phyloP scores from a whole-genome alignment of 2,329 filamentous ascomycete species.

The Moelleriella libera region DNA sequence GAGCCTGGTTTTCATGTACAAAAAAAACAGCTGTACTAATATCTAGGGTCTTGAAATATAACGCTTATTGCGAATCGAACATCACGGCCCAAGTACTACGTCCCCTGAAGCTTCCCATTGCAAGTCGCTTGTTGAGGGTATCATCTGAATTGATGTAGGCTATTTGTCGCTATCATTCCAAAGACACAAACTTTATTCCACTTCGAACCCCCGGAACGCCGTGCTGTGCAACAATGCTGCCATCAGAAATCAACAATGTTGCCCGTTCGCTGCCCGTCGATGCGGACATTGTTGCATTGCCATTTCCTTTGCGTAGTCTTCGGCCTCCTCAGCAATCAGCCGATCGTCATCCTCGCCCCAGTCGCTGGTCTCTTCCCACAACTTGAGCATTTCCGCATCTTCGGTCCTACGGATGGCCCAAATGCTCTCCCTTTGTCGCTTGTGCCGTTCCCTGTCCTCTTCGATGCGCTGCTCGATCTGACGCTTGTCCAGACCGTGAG shows the following conservation, averaged over 20 bases:
- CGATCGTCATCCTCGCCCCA: slow-evolving; percentile 77
- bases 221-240: slow-evolving; percentile 7
- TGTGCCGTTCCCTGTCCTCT: slow-evolving; percentile 90
- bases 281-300: slow-evolving; percentile 26
- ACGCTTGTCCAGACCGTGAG: slow-evolving; percentile 54
- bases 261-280: slow-evolving; percentile 16
- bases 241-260: slow-evolving; percentile 9
- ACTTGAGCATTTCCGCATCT: slow-evolving; percentile 58
- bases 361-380: slow-evolving; percentile 82
- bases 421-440: slow-evolving; percentile 78
- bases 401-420: slow-evolving; percentile 64
- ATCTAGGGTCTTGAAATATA: slow-evolving; percentile 15
- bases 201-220: slow-evolving; percentile 4
- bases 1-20: slow-evolving; percentile 22
- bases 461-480: slow-evolving; percentile 95
- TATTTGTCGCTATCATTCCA: too few species aligned
- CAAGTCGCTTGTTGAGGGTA: too few species aligned
- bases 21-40: slow-evolving; percentile 17
- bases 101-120: too few species aligned
- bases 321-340: slow-evolving; percentile 58
- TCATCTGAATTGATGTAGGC: too few species aligned
- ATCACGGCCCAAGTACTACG: not conserved
- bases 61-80: slow-evolving; percentile 6
- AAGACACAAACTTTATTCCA: too few species aligned
- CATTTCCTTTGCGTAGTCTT: slow-evolving; percentile 30